These are phyloP conservation scores for Aspergillus sp. DNA, from an alignment of 2,329 filamentous ascomycete genomes.

Conservation along the genomic window DNA sequence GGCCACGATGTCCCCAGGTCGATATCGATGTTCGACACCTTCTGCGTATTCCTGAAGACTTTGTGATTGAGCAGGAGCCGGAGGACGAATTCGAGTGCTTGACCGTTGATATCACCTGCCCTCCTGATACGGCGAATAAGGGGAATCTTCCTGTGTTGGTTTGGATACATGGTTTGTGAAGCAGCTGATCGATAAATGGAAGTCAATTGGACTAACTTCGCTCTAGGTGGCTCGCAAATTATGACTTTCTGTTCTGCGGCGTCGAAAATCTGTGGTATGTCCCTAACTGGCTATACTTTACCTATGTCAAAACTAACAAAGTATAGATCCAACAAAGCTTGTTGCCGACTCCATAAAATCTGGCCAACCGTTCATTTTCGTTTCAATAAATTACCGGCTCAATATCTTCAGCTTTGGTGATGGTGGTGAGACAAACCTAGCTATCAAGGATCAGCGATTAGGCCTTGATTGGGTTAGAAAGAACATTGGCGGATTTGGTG, in stretches of 20 bases:
- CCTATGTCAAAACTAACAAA: too few species aligned
- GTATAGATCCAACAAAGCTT: constrained; percentile 34
- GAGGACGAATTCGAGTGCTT: constrained; percentile 48
- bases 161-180: constrained; percentile 45
- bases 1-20: constrained; percentile 45
- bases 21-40: constrained; percentile 44
- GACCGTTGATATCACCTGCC: constrained; percentile 44
- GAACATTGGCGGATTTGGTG: constrained; percentile 42
- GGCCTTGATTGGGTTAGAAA: constrained; percentile 41
- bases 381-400: constrained; percentile 46
- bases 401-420: constrained; percentile 50
- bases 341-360: constrained; percentile 36
- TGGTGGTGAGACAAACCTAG: constrained; percentile 41
- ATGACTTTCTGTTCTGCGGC: constrained; percentile 46
- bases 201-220: not conserved
- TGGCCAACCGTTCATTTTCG: constrained; percentile 41
- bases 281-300: not conserved
- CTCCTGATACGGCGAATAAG: not conserved
- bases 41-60: constrained; percentile 42
- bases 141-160: constrained; percentile 40
- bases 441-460: constrained; percentile 36
- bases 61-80: constrained; percentile 26
- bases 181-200: not conserved
- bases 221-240: constrained; percentile 43
- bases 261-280: constrained; percentile 44